A percentile compares a stretch with the other conserved stretches of the same genome.
Evolutionary conservation across 1,139 yeast species (phyloP).

Genomic region (Debaryomyces subglobosus): DNA sequence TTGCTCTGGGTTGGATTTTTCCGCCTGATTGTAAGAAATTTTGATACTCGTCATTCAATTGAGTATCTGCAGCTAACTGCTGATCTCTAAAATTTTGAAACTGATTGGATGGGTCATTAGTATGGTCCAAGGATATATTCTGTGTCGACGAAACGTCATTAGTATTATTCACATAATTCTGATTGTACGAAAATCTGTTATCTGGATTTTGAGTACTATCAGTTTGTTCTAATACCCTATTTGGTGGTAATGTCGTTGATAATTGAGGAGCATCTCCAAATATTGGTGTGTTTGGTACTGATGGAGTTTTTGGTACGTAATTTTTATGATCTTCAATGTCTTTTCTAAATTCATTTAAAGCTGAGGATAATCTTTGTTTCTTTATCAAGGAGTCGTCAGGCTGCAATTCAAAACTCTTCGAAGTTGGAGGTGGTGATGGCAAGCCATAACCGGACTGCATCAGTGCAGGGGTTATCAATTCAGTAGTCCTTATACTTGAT

Average conservation of each 20-base stretch:
- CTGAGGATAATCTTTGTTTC: constrained; percentile 28
- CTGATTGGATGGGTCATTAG: constrained; percentile 17
- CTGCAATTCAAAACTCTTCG: not conserved
- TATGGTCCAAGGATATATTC: not conserved
- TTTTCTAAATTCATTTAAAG: constrained; percentile 33
- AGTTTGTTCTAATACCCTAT: constrained; percentile 14
- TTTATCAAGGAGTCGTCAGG: constrained; percentile 2
- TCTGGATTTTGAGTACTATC: constrained; percentile 2
- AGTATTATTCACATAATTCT: constrained; percentile 12
- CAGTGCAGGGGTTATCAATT: constrained; percentile 18
- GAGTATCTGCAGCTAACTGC: constrained; percentile 7
- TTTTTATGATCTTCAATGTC: constrained; percentile 32
- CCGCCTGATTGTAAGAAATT: constrained; percentile 24
- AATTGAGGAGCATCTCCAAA: constrained; percentile 11
- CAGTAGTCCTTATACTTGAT: constrained; percentile 17
- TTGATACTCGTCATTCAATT: constrained; percentile 31
- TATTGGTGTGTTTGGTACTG: constrained; percentile 9
- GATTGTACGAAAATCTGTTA: constrained; percentile 14
- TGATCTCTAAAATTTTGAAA: constrained; percentile 19
- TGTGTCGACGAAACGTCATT: constrained; percentile 10
- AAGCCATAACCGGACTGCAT: constrained; percentile 4
- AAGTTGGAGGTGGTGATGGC: constrained; percentile 7
- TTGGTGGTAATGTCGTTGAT: constrained; percentile 16
- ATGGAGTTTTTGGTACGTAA: constrained; percentile 18
- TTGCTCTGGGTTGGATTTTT: constrained; percentile 21